Evolutionary conservation across 208 protist species (phyloP), one percentile per base, ranked within the genome.

Genomic region (Blechomonas ayalai): DNA sequence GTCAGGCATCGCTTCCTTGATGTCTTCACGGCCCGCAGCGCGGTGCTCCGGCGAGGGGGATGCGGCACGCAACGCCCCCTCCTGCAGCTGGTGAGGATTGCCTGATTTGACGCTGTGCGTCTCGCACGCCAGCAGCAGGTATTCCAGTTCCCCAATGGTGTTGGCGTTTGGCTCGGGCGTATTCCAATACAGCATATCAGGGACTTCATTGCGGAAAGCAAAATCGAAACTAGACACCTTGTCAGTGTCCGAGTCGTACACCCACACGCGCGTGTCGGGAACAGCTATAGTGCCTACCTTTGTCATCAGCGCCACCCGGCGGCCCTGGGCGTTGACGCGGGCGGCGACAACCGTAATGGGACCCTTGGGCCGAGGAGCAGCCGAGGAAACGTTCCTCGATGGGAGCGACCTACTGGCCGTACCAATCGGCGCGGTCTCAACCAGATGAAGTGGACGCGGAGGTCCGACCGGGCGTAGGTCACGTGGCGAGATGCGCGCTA

Each of bases 201-300:
- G 87, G 24, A 86, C 63, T 52, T 91, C 80, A 5, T 73, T 71
- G 13, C 73, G 69, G 4, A 33, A 28, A 10, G 74, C 49, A 53
- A 95, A 95, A 59, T 95, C 86, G 52, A 79, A 90, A 56, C 36
- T 75, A 12, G 52, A 69, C 32, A 83, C 72, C 39, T 81, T 73
- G 54, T 95, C 86, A 2, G 70, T 91, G 65, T 95, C 86, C n/a
- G 67, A 66, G 67, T 95, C 79, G 60, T 86, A 95, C 13, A 95
- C 79, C 81, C 82, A 95, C 31, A 95, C 69, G 26, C 80, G 82
- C 41, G 73, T 82, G 52, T 94, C 86, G 5, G 68, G 67, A 28
- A 58, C 32, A 6, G 65, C 64, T 6, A 74, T 39, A 10, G 59
- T 27, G 8, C 67, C 62, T 2, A 68, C 57, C 47, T 63, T 69